Conservation (phyloP, 352 stramenopile species). For the Globisporangium carolinianum region DNA sequence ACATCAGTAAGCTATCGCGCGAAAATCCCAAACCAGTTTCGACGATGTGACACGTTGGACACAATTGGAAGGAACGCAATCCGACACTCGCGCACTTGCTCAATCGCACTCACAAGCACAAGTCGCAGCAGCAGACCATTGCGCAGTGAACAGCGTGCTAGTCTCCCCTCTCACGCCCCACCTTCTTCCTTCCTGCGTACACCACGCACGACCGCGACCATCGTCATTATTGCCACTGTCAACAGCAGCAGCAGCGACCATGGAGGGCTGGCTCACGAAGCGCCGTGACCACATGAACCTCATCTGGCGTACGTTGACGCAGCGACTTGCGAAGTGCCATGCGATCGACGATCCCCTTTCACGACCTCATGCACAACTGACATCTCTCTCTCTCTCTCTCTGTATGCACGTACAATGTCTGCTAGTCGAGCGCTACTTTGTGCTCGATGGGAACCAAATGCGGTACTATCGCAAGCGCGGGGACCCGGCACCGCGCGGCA, state of each 20-base stretch:
- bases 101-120: not conserved
- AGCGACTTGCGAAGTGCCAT: too few relatives aligned
- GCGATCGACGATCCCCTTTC: too few relatives aligned
- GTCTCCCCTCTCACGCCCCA: too few relatives aligned
- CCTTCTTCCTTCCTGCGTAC: not conserved
- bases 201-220: not conserved
- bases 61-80: not conserved
- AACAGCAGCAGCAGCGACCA: constrained; percentile 14
- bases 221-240: too few relatives aligned
- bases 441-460: constrained; percentile 81
- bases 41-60: not conserved
- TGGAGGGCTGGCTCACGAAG: constrained; percentile 88
- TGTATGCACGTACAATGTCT: not conserved
- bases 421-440: constrained; percentile 83
- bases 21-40: too few relatives aligned
- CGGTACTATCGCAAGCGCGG: constrained; percentile 85
- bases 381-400: not conserved
- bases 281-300: constrained; percentile 88
- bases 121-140: too few relatives aligned
- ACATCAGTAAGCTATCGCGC: too few relatives aligned
- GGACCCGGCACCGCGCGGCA: constrained; percentile 71
- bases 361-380: not conserved
- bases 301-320: constrained; percentile 74
- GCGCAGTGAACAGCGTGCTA: too few relatives aligned
- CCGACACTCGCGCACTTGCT: not conserved